phyloP scores from a whole-genome alignment of 1,284 basidiomycete genomes.

The Exobasidium cylindrosporum region DNA sequence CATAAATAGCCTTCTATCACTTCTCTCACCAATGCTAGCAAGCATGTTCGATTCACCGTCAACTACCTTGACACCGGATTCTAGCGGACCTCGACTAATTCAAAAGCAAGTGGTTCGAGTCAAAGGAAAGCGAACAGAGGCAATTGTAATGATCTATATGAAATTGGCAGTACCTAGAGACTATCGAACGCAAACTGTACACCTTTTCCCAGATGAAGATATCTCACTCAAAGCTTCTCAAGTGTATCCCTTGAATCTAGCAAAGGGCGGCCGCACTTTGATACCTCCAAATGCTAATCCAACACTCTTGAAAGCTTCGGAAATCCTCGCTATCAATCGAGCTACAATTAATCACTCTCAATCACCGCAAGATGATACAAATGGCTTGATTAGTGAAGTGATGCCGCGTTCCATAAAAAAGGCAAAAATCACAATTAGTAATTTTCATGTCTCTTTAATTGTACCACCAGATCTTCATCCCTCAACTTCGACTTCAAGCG shows the following conservation, averaged over 20 bases:
- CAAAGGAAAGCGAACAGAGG: neutral
- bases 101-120: constrained; percentile 4
- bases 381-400: too few species aligned
- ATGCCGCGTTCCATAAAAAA: too few species aligned
- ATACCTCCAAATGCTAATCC: neutral
- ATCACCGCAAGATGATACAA: neutral
- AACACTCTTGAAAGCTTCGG: neutral
- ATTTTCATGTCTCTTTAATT: too few species aligned
- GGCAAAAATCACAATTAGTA: too few species aligned
- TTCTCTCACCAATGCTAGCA: too few species aligned
- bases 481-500: too few species aligned
- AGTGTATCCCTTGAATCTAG: neutral
- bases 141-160: neutral
- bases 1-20: too few species aligned
- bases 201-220: neutral
- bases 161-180: neutral
- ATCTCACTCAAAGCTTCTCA: neutral
- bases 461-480: too few species aligned
- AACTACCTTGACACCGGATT: neutral
- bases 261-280: neutral
- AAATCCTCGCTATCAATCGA: neutral
- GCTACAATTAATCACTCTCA: neutral
- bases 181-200: neutral
- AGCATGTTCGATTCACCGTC: neutral
- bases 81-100: neutral